Evolutionary conservation across 2,329 filamentous ascomycete genomes (phyloP), one percentile per base, ranked within the genome.

Genomic region (Colletotrichum musae): DNA sequence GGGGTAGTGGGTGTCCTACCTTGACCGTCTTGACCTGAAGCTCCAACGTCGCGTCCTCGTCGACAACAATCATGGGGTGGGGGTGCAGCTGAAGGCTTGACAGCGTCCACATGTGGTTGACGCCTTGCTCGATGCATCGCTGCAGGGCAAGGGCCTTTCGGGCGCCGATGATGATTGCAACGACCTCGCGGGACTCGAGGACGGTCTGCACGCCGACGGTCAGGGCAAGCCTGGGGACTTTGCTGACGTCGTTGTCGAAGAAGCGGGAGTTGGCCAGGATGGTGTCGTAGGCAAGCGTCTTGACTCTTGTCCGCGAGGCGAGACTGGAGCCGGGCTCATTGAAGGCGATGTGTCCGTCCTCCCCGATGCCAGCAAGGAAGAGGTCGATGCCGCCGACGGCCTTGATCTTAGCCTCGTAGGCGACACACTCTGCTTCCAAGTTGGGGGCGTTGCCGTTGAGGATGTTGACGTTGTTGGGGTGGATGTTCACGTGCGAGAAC

Each of bases 81-180:
- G 90, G 91, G 79, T 96, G 94, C 71, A 95, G 83, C 78, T 97
- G 94, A 50, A 97, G 85, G 63, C 89, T 90, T 9, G 93, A 95
- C 6, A 96, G 86, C 1, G 94, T 95, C 93, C 94, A 97, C 92
- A 95, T 95, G 82, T 96, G 94, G 79, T 94, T 95, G 70, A 97
- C 88, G 36, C 92, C 92, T 65, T 92, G 91, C 79, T 97, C 94
- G 72, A 97, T 89, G 74, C 92, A 94, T 75, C 90, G 92, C 79
- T 95, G 92, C 71, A 97, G 82, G 32, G 94, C 94, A 41, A 93
- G 83, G 1, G 93, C 89, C 81, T 97, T 97, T 84, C 94, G 92
- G 51, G 92, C 90, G 24, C 94, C 94, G 1, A 93, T 89, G 72
- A 94, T 94, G 74, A 97, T 93, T 74, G 94, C 91, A 32, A 96